Base-by-base conservation (phyloP, 345 rosid species). In the Conringia planisiliqua region DNA sequence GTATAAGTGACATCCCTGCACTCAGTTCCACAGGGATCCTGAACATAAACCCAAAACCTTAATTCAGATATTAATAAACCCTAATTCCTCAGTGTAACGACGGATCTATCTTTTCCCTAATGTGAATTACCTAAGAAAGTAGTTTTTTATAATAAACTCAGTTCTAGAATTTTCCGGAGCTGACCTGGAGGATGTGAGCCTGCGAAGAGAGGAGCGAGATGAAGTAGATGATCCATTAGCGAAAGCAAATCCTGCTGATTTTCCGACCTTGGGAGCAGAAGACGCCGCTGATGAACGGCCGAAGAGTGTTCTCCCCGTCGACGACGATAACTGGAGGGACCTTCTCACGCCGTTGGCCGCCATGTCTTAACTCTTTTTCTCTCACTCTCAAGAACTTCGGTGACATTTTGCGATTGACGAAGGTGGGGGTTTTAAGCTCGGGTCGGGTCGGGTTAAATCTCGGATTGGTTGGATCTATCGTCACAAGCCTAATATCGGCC, bases 1-100 rank as follows among this genome's bases (percentile, higher is more conserved):
- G 98, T 76, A 91, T 77, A 76, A 94, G 82, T 55, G 96, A 85
- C n/a, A 83, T 48, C 7, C 86, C 92, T 22, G 86, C 94, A 44
- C 90, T 92, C 83, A 93, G 63, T 78, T 87, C 97, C 66, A 81
- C 84, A 4, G 93, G 97, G 12, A 85, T 62, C 96, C 97, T 93
- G 27, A 62, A 40, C 16, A 46, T 79, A 60, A 62, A 57, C 48
- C 71, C 40, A 7, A 32, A 65, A 20, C 63, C 8, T 47, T 29
- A 55, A 38, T 43, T 9, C 56, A 40, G 27, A 60, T n/a, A 36
- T 43, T 32, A 7, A n/a, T n/a, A n/a, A 68, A 68, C 32, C 79
- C 74, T 47, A 75, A 61, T 47, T 36, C 43, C 9, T 35, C 30
- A 66, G 40, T 10, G 1, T 35, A 29, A 18, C 16, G 17, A 22